Evolutionary conservation across 1,139 yeast species (phyloP), one percentile per base, ranked within the genome.

Genomic region (Hyphopichia wangnamkhiaoensis): DNA sequence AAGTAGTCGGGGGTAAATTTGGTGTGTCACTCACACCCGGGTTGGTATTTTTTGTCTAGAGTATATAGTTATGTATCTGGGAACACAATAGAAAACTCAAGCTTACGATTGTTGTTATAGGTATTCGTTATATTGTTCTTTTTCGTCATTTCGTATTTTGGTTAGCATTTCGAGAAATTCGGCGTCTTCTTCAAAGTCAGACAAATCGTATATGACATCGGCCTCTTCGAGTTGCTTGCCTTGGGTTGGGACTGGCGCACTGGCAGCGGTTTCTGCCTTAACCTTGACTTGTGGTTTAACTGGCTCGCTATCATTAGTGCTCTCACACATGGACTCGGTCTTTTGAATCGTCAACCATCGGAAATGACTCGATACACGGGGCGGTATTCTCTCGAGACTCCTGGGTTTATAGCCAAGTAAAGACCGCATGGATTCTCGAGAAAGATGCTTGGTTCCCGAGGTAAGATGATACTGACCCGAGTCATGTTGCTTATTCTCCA

Each of bases 111-210:
- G n/a, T n/a, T n/a, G n/a, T n/a, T n/a, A n/a, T n/a, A n/a, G n/a
- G n/a, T n/a, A n/a, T n/a, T n/a, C n/a, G 16, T 21, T 27, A 34
- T 28, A 28, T 34, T 33, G 33, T 26, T 29, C 20, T 17, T 30
- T 13, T 13, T 26, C 18, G 12, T 19, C 18, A 33, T 31, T 29
- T 31, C 29, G 25, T 34, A 19, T 39, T 26, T 12, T 14, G 24
- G 25, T 41, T 26, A 55, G 32, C 58, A 53, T 52, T 15, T 42
- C 46, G 16, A 40, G 42, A 34, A 46, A 55, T 27, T 35, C 46
- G 36, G 40, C 53, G 34, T 61, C 65, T 27, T 58, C 62, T 36
- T 62, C 68, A 34, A 57, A 54, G 34, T 62, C 68, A 5, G 65
- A 61, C 23, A 61, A 43, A 37, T 62, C 65, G 30, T 49, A 46